Evolutionary conservation across 768 basidiomycete species (phyloP), one percentile per base, ranked within the genome.

Genomic region (Phlebiopsis flavidoalba): DNA sequence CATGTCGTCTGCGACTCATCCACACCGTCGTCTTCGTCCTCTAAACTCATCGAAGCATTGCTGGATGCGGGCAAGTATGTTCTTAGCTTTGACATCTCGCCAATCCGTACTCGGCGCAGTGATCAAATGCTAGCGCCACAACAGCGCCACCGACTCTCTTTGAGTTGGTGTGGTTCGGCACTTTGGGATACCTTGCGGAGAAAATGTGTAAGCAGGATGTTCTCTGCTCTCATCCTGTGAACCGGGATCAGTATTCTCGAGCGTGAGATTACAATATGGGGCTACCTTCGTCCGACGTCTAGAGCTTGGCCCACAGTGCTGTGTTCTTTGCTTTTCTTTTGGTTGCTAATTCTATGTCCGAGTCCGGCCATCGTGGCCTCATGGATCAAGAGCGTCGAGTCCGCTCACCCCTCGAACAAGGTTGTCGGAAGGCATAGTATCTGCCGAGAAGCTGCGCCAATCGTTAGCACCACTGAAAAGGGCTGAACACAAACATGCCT

Each of bases 161-260:
- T 11, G 79, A 59, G 21, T 56, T 61, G 14, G 21, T 11, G 54
- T 53, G 54, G 31, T 43, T 43, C 12, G 57, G 93, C 70, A 95
- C 77, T 66, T 91, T 93, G 17, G 95, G 93, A 72, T 96, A 95
- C 31, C 95, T 87, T 45, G 91, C 91, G 10, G 95, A 97, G 75
- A 98, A n/a, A 98, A 71, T 98, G 95, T 0, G 94, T 98, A 21
- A 98, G 81, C n/a, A 98, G 82, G 46, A 93, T 80, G 63, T 93
- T 86, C 57, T 85, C 76, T 0, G 94, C 94, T 10, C 82, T 79
- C 95, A 96, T 96, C 62, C 93, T 95, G 59, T 43, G 15, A 50
- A 36, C 5, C 12, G 12, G 17, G 11, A 19, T 46, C 6, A 57
- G 35, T 35, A 17, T 47, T 3, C 55, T n/a, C 17, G 60, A 26